phyloP scores from a whole-genome alignment of 2,329 filamentous ascomycete species.

The Nemania sp. region DNA sequence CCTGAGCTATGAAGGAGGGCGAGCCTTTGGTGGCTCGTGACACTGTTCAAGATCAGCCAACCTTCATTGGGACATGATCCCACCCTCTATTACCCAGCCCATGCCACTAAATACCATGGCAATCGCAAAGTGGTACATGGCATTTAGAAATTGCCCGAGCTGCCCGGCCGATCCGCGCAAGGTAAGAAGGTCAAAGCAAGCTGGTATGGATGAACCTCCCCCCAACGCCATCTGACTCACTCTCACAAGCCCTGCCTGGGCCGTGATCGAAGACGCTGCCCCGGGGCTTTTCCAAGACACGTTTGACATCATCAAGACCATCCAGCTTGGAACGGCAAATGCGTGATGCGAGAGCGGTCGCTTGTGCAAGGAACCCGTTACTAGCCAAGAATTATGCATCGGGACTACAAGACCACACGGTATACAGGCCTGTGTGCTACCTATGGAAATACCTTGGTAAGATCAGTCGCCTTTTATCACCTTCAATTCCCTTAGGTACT shows the following conservation, averaged over 20 bases:
- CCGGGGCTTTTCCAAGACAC: conserved; percentile 5
- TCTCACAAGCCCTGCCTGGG: background rate
- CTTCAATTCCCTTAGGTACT: no score
- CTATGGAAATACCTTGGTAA: background rate
- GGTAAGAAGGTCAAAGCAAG: conserved; percentile 3
- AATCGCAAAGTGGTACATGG: conserved; percentile 34
- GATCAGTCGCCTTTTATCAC: no score
- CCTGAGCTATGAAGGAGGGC: conserved; percentile 37
- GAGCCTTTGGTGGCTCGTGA: conserved; percentile 41
- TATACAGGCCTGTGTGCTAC: background rate
- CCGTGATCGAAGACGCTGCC: conserved; percentile 6
- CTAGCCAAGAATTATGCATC: conserved; percentile 14
- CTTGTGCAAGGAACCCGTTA: conserved; percentile 33
- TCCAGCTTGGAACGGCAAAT: conserved; percentile 14
- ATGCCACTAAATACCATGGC: conserved; percentile 31
- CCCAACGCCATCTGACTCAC: conserved; percentile 24
- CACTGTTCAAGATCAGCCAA: conserved; percentile 41
- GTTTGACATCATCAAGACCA: conserved; percentile 8
- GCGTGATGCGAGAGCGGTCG: conserved; percentile 17
- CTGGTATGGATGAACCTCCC: conserved; percentile 1
- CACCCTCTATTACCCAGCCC: conserved; percentile 31
- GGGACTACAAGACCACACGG: background rate
- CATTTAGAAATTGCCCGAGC: conserved; percentile 29
- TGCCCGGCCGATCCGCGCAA: conserved; percentile 18
- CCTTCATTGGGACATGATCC: conserved; percentile 41